These are phyloP conservation scores for Kluyveromyces nonfermentans DNA, from an alignment of 805 yeast genomes.

Conservation along the genomic window DNA sequence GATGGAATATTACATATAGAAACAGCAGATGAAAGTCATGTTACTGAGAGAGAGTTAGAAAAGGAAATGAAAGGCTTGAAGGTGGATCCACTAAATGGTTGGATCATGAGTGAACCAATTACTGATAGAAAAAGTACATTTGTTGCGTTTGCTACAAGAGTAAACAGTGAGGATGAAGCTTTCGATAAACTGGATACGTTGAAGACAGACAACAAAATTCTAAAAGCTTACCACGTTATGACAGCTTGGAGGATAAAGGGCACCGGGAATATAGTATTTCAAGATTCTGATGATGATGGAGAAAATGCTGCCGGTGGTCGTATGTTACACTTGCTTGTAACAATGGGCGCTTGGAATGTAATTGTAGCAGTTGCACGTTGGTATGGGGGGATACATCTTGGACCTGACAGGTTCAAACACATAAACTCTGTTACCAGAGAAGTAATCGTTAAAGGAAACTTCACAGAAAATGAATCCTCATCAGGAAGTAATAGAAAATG, in stretches of 20 bases:
- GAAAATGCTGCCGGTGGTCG: conserved; percentile 94
- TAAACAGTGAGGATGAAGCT: conserved; percentile 61
- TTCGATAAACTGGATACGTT: conserved; percentile 40
- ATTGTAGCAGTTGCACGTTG: conserved; percentile 78
- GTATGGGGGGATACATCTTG: conserved; percentile 88
- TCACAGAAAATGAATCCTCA: conserved; percentile 20
- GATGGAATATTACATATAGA: conserved; percentile 41
- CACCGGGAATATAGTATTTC: conserved; percentile 39
- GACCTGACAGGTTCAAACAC: conserved; percentile 91
- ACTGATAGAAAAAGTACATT: conserved; percentile 80
- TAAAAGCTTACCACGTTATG: conserved; percentile 71
- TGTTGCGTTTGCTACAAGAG: conserved; percentile 62
- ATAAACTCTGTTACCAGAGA: conserved; percentile 84
- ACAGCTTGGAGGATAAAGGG: conserved; percentile 71
- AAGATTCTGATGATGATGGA: conserved; percentile 95
- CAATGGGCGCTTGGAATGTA: conserved; percentile 76
- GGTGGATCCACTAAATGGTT: conserved; percentile 50
- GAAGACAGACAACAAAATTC: conserved; percentile 54
- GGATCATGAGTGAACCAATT: conserved; percentile 72
- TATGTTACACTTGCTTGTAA: conserved; percentile 64
- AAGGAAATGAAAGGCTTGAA: not conserved
- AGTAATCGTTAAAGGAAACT: conserved; percentile 61
- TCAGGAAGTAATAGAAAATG: conserved; percentile 9
- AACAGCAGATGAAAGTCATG: conserved; percentile 13
- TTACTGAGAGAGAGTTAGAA: conserved; percentile 10